These are phyloP conservation scores for Neurospora sp. DNA, from an alignment of 495 filamentous ascomycete species.

Conservation along the genomic window DNA sequence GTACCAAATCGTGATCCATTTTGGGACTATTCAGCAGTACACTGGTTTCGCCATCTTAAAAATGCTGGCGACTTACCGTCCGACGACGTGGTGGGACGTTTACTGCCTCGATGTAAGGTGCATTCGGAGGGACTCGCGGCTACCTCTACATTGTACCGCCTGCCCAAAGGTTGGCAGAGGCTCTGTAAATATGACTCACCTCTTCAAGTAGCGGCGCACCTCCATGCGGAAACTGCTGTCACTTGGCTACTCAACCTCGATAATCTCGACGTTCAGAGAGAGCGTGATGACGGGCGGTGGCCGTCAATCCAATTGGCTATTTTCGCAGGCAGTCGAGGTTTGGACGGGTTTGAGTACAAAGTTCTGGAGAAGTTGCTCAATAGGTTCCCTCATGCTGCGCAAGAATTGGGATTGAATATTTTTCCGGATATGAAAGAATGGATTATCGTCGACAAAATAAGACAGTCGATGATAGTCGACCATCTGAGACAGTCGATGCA, in stretches of 20 bases:
- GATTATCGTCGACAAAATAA: too few relatives aligned
- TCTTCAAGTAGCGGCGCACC: not conserved
- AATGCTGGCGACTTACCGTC: not conserved
- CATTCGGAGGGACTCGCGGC: not conserved
- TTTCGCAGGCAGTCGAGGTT: not conserved
- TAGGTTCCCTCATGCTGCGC: not conserved
- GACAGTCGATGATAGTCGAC: too few relatives aligned
- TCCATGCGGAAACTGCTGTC: not conserved
- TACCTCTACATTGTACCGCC: not conserved
- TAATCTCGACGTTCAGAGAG: not conserved
- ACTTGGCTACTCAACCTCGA: not conserved
- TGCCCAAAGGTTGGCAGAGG: not conserved
- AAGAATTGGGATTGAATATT: not conserved
- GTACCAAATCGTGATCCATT: not conserved
- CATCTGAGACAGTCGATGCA: too few relatives aligned
- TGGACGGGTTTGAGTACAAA: not conserved
- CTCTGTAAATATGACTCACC: not conserved
- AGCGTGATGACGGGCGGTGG: not conserved
- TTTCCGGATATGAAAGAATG: too few relatives aligned
- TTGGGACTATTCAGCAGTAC: not conserved
- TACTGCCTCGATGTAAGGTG: not conserved
- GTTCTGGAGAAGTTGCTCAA: not conserved
- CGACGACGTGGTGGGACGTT: not conserved
- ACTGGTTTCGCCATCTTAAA: not conserved
- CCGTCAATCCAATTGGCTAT: not conserved